phyloP scores from a whole-genome alignment of 176 grass and related monocot species.

The Tillandsia fasciculata region DNA sequence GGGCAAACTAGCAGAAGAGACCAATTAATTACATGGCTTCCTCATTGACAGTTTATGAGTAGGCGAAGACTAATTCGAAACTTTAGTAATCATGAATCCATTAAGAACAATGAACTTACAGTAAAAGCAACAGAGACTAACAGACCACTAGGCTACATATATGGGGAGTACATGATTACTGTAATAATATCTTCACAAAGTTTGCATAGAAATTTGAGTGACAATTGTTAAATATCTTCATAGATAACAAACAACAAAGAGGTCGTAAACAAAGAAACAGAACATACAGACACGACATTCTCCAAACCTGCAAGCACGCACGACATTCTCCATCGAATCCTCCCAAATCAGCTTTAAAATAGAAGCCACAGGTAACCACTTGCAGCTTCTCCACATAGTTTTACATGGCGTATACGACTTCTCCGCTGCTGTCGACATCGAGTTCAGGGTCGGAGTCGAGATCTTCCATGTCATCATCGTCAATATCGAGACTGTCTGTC shows the following conservation, averaged over 20 bases:
- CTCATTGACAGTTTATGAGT: background rate
- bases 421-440: constrained; percentile 52
- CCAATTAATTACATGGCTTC: background rate
- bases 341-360: background rate
- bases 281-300: background rate
- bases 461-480: constrained; percentile 61
- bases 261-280: constrained; percentile 2
- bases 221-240: background rate
- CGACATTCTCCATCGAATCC: background rate
- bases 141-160: no score
- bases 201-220: background rate
- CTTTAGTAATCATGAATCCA: constrained; percentile 1
- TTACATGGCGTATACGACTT: constrained; percentile 46
- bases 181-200: no score
- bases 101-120: background rate
- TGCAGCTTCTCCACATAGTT: background rate
- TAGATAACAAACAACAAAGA: background rate
- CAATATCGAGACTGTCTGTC: constrained; percentile 34
- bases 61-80: no score
- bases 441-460: constrained; percentile 60
- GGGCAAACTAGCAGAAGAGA: background rate
- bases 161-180: no score
- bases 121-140: background rate
- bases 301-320: background rate
- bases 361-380: background rate